A percentile compares a stretch with the other conserved stretches of the same genome.
phyloP scores from a whole-genome alignment of 331 rosid genomes.

The Telfairia occidentalis region DNA sequence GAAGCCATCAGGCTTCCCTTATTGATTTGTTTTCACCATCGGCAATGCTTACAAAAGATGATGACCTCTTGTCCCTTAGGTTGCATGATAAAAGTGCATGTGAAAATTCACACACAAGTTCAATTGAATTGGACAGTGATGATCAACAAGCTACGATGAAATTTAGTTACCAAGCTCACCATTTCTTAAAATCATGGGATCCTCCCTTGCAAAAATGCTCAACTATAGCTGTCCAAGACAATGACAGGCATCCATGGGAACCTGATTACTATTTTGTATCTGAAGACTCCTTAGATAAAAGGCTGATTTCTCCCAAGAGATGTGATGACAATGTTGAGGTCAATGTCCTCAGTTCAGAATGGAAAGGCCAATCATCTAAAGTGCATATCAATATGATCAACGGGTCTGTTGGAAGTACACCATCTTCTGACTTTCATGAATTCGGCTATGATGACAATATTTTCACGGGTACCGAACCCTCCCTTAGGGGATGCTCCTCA shows the following conservation, averaged over 20 bases:
- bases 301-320: constrained; percentile 21
- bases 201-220: constrained; percentile 28
- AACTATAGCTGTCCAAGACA: constrained; percentile 20
- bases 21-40: constrained; percentile 31
- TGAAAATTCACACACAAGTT: constrained; percentile 19
- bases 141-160: constrained; percentile 26
- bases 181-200: constrained; percentile 33
- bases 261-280: constrained; percentile 18
- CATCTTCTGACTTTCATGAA: constrained; percentile 22
- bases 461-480: constrained; percentile 34
- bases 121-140: constrained; percentile 23
- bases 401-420: constrained; percentile 27
- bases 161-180: constrained; percentile 22
- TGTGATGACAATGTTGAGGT: constrained; percentile 25
- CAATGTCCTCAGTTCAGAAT: constrained; percentile 26
- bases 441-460: constrained; percentile 21
- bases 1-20: constrained; percentile 25
- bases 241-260: constrained; percentile 15
- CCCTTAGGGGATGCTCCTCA: constrained; percentile 47
- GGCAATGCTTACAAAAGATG: constrained; percentile 35
- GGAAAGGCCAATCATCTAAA: constrained; percentile 29
- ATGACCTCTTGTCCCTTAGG: constrained; percentile 17
- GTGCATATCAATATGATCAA: constrained; percentile 15
- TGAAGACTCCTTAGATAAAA: constrained; percentile 30
- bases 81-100: constrained; percentile 22